phyloP scores from a whole-genome alignment of 2,329 filamentous ascomycete genomes.

The Thielaviopsis punctulata region DNA sequence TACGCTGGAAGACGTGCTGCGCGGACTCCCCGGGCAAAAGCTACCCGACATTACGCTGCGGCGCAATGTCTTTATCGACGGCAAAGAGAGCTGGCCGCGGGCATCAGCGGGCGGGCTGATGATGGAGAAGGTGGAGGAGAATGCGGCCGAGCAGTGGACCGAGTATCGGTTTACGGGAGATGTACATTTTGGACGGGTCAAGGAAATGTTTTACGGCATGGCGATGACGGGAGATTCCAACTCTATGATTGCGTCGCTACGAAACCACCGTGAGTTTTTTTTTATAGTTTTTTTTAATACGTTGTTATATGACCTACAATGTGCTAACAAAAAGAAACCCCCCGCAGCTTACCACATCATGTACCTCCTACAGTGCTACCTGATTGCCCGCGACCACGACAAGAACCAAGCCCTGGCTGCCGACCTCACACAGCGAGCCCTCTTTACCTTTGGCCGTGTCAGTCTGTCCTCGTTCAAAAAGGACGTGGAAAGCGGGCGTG shows the following conservation, averaged over 20 bases:
- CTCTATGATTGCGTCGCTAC: constrained; percentile 64
- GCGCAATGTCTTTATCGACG: constrained; percentile 70
- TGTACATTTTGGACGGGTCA: constrained; percentile 52
- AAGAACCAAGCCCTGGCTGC: constrained; percentile 72
- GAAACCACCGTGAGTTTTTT: constrained; percentile 20
- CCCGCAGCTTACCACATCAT: constrained; percentile 67
- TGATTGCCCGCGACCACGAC: constrained; percentile 70
- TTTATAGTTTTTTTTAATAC: neutral
- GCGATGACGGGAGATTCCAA: constrained; percentile 71
- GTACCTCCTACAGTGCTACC: constrained; percentile 81
- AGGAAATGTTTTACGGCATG: constrained; percentile 54
- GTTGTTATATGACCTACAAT: constrained; percentile 25
- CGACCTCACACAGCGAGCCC: constrained; percentile 74
- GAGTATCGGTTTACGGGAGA: constrained; percentile 71
- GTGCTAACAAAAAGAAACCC: constrained; percentile 27
- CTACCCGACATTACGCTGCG: constrained; percentile 55
- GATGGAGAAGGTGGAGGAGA: constrained; percentile 45
- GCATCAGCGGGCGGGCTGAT: constrained; percentile 64
- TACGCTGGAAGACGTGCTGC: constrained; percentile 39
- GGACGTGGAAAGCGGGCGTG: constrained; percentile 59
- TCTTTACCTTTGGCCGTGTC: constrained; percentile 86
- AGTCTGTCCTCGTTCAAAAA: constrained; percentile 67
- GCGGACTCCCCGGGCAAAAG: constrained; percentile 39
- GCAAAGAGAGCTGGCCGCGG: constrained; percentile 73
- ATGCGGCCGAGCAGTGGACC: constrained; percentile 33